These are phyloP conservation scores for Sclerotiophoma versabilis DNA, from an alignment of 2,329 filamentous ascomycete species.

Conservation along the genomic window DNA sequence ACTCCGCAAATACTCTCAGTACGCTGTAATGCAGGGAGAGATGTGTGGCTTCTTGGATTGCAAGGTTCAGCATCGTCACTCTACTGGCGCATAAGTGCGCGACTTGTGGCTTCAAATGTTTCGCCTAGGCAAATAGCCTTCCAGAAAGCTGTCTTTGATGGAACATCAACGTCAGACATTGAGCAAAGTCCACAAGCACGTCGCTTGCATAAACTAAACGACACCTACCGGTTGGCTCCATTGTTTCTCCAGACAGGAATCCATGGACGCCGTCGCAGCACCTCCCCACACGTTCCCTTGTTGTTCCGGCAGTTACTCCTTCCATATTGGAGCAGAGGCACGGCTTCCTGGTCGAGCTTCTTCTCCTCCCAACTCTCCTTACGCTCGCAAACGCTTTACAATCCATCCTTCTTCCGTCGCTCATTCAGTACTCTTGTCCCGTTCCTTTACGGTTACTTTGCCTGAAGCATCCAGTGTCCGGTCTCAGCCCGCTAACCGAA, in stretches of 20 bases:
- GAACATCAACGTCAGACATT: slow-evolving; percentile 16
- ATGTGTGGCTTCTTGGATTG: background rate
- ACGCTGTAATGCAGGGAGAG: background rate
- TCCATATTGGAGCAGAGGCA: slow-evolving; percentile 18
- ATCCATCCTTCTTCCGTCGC: background rate
- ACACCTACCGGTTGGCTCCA: slow-evolving; percentile 1
- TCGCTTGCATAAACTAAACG: slow-evolving; percentile 5
- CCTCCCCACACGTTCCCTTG: slow-evolving; percentile 21
- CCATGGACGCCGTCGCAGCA: slow-evolving; percentile 15
- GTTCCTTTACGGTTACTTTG: slow-evolving; percentile 8
- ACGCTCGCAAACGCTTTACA: background rate
- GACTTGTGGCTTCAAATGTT: slow-evolving; percentile 19
- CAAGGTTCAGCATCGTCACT: background rate
- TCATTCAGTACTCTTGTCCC: slow-evolving; percentile 22
- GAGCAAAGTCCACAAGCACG: slow-evolving; percentile 9
- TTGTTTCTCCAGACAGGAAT: slow-evolving; percentile 6
- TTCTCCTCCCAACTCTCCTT: background rate
- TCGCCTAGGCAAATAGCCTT: slow-evolving; percentile 19
- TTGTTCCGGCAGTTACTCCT: slow-evolving; percentile 17
- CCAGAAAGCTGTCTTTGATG: slow-evolving; percentile 15
- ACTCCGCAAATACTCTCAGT: background rate
- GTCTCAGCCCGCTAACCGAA: slow-evolving; percentile 21
- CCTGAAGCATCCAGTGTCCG: slow-evolving; percentile 22
- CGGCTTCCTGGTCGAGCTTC: slow-evolving; percentile 2
- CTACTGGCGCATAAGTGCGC: background rate